Evolutionary conservation across 306 rosid genomes (phyloP), one percentile per base, ranked within the genome.

Genomic region (Purshia tridentata): DNA sequence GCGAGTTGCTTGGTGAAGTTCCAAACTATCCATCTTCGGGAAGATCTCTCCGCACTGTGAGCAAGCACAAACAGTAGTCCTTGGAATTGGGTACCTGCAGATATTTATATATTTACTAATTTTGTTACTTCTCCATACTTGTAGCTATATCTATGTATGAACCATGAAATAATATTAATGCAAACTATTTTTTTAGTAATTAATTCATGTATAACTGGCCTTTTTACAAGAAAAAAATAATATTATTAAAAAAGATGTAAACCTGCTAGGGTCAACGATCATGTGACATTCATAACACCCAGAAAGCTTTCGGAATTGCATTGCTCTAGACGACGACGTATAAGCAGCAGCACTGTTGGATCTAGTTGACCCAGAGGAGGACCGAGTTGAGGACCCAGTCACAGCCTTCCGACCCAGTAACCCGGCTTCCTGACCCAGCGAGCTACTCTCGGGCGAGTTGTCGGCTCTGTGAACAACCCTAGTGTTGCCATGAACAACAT

Each of bases 231-330:
- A 54, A 52, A 15, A 9, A 14, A 6, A 8, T 37, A 7, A 4
- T 4, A 4, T 6, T 5, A 15, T 5, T 10, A 48, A 39, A 4
- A 4, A 5, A 5, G 1, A 48, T 15, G 1, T 1, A 39, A 55
- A 92, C 99, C 97, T 87, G 91, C 84, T 86, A 51, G 96, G 98
- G 81, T 95, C 99, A 74, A 95, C 78, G 84, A 91, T 90, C 89
- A 86, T 86, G 84, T 87, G 99, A 67, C 99, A 95, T 79, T 95
- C 98, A 65, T 95, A 95, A 81, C 99, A 95, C 2, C 99, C 99
- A 4, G 98, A 95, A 0, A 95, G 90, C 66, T 95, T 91, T 74
- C 98, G 80, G 70, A 95, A 95, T 73, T 95, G 99, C 86, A 95
- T 84, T 69, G 90, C 97, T 78, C 92, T 88, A 8, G 95, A 86